A percentile compares a stretch with the other conserved stretches of the same genome.
phyloP scores from a whole-genome alignment of 2,329 filamentous ascomycete species.

The Fusarium guadeloupense region DNA sequence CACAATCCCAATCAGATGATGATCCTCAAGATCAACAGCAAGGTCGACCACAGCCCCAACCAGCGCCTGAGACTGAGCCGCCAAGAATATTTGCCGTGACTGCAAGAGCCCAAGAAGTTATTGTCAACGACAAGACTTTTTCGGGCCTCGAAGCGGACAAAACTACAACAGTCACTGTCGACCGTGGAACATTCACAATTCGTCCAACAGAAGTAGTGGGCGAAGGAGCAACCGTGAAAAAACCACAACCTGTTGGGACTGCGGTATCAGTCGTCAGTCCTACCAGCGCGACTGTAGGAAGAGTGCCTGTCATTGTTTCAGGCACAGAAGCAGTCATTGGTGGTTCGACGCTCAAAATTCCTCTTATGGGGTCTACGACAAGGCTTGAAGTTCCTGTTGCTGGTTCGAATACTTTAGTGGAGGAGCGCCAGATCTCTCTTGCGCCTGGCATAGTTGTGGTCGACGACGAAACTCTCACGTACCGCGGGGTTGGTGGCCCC shows the following conservation, averaged over 20 bases:
- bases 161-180: slow-evolving; percentile 55
- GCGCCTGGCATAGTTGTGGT: slow-evolving; percentile 50
- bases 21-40: slow-evolving; percentile 3
- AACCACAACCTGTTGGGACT: slow-evolving; percentile 49
- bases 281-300: slow-evolving; percentile 51
- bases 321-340: slow-evolving; percentile 54
- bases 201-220: slow-evolving; percentile 57
- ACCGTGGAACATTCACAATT: slow-evolving; percentile 57
- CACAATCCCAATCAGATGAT: not conserved
- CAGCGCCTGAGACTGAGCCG: slow-evolving; percentile 5
- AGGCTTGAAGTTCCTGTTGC: slow-evolving; percentile 51
- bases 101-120: slow-evolving; percentile 55
- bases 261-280: slow-evolving; percentile 47
- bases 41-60: not conserved
- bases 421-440: slow-evolving; percentile 48
- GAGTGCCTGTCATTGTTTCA: slow-evolving; percentile 53
- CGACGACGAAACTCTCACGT: slow-evolving; percentile 51
- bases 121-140: slow-evolving; percentile 59
- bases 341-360: slow-evolving; percentile 55
- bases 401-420: slow-evolving; percentile 49
- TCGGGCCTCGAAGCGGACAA: slow-evolving; percentile 48
- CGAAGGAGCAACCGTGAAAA: slow-evolving; percentile 54
- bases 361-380: slow-evolving; percentile 48
- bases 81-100: slow-evolving; percentile 52
- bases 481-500: slow-evolving; percentile 43